These are phyloP conservation scores for Leccinum subrobustum DNA, from an alignment of 1,284 basidiomycete genomes.

Conservation along the genomic window DNA sequence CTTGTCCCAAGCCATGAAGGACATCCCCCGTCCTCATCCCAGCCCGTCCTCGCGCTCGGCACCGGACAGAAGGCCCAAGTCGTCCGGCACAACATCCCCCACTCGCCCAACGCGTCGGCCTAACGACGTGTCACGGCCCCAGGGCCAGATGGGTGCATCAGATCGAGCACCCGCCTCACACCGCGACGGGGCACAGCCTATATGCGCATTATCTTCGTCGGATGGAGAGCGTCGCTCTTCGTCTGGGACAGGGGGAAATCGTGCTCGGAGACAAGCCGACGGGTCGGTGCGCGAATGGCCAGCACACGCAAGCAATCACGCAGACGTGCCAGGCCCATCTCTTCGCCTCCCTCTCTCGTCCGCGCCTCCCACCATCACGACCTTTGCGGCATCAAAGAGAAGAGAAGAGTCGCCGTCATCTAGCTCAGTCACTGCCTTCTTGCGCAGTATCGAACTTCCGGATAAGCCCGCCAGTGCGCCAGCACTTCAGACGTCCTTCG, in stretches of 20 bases:
- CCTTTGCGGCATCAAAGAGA: not conserved
- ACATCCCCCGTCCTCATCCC: conserved; percentile 22
- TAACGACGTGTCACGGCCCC: conserved; percentile 11
- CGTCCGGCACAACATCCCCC: conserved; percentile 6
- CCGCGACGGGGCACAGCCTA: not conserved
- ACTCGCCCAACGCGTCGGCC: conserved; percentile 12
- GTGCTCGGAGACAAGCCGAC: conserved; percentile 5
- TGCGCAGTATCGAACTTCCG: conserved; percentile 27
- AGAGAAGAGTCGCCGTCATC: conserved; percentile 12
- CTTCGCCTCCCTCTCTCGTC: conserved; percentile 21
- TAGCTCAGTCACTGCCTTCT: conserved; percentile 22
- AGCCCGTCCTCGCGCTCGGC: conserved; percentile 1
- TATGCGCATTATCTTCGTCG: not conserved
- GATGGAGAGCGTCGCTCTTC: conserved; percentile 2
- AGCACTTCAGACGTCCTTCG: conserved; percentile 10
- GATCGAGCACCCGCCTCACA: conserved; percentile 6
- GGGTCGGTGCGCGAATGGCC: conserved; percentile 5
- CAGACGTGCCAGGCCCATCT: conserved; percentile 13
- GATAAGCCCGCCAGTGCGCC: conserved; percentile 14
- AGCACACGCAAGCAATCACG: conserved; percentile 1
- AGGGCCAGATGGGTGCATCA: not conserved
- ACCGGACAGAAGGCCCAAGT: conserved; percentile 24
- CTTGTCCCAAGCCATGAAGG: conserved; percentile 25
- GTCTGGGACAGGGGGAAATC: conserved; percentile 10
- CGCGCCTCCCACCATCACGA: not conserved